Evolutionary conservation across 2,329 filamentous ascomycete species (phyloP).

Genomic region (Ascochyta clinopodiicola): DNA sequence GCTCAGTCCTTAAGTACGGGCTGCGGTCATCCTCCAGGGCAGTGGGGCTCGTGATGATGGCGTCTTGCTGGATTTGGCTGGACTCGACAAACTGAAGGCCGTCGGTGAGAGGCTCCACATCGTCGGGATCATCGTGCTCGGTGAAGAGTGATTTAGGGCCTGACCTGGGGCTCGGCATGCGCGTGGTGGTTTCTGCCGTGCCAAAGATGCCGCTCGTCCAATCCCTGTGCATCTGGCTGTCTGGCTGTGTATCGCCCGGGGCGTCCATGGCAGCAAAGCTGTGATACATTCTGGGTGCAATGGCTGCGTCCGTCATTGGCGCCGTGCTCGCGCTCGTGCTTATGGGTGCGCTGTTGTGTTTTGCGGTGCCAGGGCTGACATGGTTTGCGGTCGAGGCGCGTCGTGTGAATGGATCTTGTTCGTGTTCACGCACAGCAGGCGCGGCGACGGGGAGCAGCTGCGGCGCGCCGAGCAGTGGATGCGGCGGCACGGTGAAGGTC

Average conservation of each 20-base stretch:
- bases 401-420: constrained; percentile 29
- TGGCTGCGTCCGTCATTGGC: constrained; percentile 25
- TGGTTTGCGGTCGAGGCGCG: constrained; percentile 38
- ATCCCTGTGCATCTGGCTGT: constrained; percentile 55
- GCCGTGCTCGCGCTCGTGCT: constrained; percentile 15
- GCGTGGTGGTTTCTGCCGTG: constrained; percentile 18
- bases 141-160: constrained; percentile 25
- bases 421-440: constrained; percentile 19
- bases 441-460: constrained; percentile 19
- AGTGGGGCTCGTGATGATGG: constrained; percentile 40
- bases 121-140: constrained; percentile 25
- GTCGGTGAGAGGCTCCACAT: constrained; percentile 29
- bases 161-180: constrained; percentile 12
- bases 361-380: constrained; percentile 40
- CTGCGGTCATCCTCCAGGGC: constrained; percentile 35
- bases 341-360: constrained; percentile 42
- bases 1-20: constrained; percentile 22
- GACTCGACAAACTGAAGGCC: constrained; percentile 29
- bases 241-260: constrained; percentile 56
- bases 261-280: constrained; percentile 50
- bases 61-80: constrained; percentile 36
- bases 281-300: constrained; percentile 35
- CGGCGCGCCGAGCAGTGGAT: constrained; percentile 15
- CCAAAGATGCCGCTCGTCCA: constrained; percentile 43
- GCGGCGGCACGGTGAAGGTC: constrained; percentile 12